A percentile compares a stretch with the other conserved stretches of the same genome.
Conservation (phyloP, 257 asterid species). For the Capsicum rhomboideum region DNA sequence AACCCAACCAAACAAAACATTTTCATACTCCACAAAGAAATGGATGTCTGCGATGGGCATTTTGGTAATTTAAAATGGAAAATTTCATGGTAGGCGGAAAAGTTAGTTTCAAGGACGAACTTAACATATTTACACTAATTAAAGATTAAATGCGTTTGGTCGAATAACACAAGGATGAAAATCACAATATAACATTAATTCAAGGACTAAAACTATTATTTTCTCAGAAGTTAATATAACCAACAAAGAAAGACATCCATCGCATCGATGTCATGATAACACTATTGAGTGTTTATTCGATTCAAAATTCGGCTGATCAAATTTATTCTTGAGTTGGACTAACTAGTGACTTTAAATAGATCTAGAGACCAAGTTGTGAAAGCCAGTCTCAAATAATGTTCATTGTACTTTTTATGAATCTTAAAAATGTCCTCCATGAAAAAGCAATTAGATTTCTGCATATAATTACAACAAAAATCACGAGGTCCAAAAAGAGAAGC, state of each 20-base stretch:
- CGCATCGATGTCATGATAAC: not conserved
- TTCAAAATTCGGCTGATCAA: not conserved
- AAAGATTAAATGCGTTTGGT: not conserved
- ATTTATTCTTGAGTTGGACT: not conserved
- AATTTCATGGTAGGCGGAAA: too few species aligned
- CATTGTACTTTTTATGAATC: too few species aligned
- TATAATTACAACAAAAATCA: slow-evolving; percentile 35
- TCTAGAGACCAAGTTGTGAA: not conserved
- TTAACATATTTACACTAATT: not conserved
- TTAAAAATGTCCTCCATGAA: not conserved
- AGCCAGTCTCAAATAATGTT: too few species aligned
- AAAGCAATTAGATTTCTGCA: slow-evolving; percentile 19
- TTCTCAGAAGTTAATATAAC: not conserved
- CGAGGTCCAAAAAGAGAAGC: slow-evolving; percentile 33
- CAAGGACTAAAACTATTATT: not conserved
- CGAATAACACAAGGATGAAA: not conserved
- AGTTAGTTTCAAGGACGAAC: too few species aligned
- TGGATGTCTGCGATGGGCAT: too few species aligned
- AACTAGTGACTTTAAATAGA: not conserved
- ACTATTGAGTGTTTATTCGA: too few species aligned
- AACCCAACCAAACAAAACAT: too few species aligned
- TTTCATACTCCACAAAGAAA: too few species aligned
- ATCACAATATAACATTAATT: not conserved
- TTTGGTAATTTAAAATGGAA: too few species aligned
- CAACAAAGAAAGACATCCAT: not conserved